Evolutionary conservation across 176 grass and related monocot genomes (phyloP).

Genomic region (Oropetium thomaeum): DNA sequence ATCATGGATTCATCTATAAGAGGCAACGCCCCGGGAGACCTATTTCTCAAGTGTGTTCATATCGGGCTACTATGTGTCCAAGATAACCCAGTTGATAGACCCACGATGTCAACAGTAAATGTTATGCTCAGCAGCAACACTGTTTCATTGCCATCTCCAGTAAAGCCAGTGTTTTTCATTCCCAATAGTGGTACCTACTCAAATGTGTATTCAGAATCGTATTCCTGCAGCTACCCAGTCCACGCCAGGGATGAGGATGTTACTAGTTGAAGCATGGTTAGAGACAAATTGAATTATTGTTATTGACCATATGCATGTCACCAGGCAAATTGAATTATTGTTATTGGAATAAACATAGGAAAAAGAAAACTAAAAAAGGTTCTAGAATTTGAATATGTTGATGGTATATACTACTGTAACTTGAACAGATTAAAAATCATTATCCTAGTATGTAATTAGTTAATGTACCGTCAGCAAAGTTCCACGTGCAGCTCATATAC

Average conservation of each 20-base stretch:
- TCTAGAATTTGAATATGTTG: no score
- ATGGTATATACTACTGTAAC: neutral
- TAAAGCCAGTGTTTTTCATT: slow-evolving; percentile 46
- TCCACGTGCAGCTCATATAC: neutral
- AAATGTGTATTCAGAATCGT: neutral
- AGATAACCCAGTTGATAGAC: slow-evolving; percentile 50
- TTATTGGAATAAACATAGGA: no score
- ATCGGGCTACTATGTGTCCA: slow-evolving; percentile 67
- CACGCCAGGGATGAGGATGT: no score
- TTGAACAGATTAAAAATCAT: neutral
- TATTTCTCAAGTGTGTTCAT: slow-evolving; percentile 42
- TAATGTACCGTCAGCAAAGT: neutral
- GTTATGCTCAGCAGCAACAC: slow-evolving; percentile 56
- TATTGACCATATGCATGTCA: no score
- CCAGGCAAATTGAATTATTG: no score
- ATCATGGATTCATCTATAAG: slow-evolving; percentile 37
- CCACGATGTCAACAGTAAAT: slow-evolving; percentile 54
- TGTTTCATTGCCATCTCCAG: slow-evolving; percentile 42
- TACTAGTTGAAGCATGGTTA: neutral
- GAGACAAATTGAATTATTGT: no score
- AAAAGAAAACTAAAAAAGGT: no score
- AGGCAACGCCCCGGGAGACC: slow-evolving; percentile 24
- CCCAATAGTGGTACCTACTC: slow-evolving; percentile 24
- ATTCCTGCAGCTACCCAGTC: slow-evolving; percentile 7
- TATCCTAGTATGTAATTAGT: neutral